phyloP scores from a whole-genome alignment of 1,139 yeast genomes.

The Yamadazyma aaseri region DNA sequence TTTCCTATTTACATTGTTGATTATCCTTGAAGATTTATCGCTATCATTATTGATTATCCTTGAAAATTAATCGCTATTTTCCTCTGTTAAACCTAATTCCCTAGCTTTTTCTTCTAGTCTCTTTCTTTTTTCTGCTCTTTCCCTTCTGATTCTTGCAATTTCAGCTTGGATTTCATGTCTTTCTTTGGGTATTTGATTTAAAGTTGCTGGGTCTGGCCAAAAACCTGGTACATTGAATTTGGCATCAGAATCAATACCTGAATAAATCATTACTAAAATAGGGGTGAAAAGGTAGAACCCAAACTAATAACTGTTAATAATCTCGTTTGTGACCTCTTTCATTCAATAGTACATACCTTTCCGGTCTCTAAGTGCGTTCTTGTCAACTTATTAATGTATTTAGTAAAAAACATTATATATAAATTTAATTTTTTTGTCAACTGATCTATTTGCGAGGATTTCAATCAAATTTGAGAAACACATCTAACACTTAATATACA shows the following conservation, averaged over 20 bases:
- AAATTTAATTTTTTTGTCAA: conserved; percentile 6
- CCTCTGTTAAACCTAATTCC: conserved; percentile 59
- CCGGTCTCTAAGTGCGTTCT: conserved; percentile 70
- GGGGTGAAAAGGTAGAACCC: conserved; percentile 86
- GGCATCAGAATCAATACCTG: conserved; percentile 84
- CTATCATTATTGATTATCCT: too few species aligned
- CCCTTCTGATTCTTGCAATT: conserved; percentile 78
- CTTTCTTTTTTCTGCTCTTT: conserved; percentile 67
- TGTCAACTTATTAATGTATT: conserved; percentile 37
- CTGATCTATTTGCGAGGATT: conserved; percentile 4
- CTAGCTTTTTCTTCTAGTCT: conserved; percentile 71
- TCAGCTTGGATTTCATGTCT: conserved; percentile 91
- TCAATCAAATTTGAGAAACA: background rate
- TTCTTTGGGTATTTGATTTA: conserved; percentile 89
- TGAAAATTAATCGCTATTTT: too few species aligned
- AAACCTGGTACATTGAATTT: conserved; percentile 92
- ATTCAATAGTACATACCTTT: conserved; percentile 46
- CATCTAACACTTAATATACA: too few species aligned
- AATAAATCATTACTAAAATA: conserved; percentile 84
- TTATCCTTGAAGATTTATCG: conserved; percentile 1
- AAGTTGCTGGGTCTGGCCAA: conserved; percentile 95
- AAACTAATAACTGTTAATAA: conserved; percentile 43
- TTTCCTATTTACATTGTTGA: background rate
- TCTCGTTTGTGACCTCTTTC: too few species aligned
- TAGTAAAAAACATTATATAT: conserved; percentile 15